Conservation (phyloP, 345 rosid genomes). For the Dipteronia dyeriana region DNA sequence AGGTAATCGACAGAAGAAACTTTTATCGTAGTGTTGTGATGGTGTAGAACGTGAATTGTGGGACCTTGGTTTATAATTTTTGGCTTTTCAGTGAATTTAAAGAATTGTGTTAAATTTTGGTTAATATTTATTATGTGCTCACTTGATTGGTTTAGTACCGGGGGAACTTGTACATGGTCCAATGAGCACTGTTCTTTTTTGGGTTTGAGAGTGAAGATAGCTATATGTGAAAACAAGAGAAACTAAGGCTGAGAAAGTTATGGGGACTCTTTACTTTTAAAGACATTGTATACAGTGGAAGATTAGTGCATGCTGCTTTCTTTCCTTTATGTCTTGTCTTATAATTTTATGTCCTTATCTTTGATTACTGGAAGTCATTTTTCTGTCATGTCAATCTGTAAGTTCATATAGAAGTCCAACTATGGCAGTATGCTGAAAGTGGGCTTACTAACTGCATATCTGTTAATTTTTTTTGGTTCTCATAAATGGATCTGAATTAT, state of each 20-base stretch:
- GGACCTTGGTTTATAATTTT: neutral
- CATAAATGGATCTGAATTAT: neutral
- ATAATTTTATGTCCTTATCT: neutral
- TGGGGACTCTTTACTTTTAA: neutral
- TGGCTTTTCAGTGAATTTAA: neutral
- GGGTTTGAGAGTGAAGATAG: neutral
- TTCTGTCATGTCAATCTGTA: neutral
- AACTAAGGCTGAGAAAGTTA: neutral
- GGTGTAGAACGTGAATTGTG: neutral
- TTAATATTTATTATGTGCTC: neutral
- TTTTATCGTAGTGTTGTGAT: neutral
- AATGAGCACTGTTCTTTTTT: neutral
- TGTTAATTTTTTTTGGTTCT: neutral
- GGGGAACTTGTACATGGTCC: neutral
- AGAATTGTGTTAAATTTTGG: neutral
- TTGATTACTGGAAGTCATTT: neutral
- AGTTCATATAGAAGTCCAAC: neutral
- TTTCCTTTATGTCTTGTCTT: neutral
- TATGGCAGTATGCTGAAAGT: neutral
- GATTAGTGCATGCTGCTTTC: neutral
- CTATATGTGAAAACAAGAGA: neutral
- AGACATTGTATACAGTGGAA: neutral
- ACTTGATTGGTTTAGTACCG: neutral
- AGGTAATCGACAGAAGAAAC: slow-evolving; percentile 41
- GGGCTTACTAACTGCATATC: neutral